Conservation (phyloP, 306 rosid species). For the Malus domestica region ASM211411v1 NC_041798.1:36525501-36526000, state of each 20-base stretch:
- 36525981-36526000: background rate
- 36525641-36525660: constrained; percentile 10
- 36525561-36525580: background rate
- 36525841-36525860: background rate
- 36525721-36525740: background rate
- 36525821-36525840: background rate
- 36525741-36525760: no score
- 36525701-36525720: background rate
- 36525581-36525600: constrained; percentile 11
- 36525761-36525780: background rate
- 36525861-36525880: constrained; percentile 8
- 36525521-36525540: background rate
- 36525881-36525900: constrained; percentile 15
- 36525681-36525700: background rate
- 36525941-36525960: background rate
- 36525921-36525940: constrained; percentile 9
- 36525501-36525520: background rate
- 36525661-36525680: background rate
- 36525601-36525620: background rate
- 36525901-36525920: constrained; percentile 18
- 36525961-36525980: background rate
- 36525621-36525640: constrained; percentile 17
- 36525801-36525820: background rate
- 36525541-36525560: background rate
- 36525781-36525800: background rate